Base-by-base conservation (phyloP, 768 basidiomycete genomes). In the Psilocybe tampanensis region DNA sequence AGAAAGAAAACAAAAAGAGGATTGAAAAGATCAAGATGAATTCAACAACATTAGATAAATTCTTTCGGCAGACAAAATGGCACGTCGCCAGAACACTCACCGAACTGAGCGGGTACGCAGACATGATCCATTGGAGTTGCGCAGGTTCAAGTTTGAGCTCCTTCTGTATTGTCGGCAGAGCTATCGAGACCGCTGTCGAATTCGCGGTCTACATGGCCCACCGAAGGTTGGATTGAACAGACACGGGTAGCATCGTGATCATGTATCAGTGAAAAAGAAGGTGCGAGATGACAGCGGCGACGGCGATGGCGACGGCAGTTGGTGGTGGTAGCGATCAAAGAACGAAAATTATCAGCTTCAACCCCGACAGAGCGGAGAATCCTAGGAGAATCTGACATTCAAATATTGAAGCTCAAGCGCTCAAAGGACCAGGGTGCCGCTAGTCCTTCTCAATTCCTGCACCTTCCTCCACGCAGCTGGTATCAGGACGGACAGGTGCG, bases 81-180 rank as follows among this genome's bases (percentile, higher is more conserved):
- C 29, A 29, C 9, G 9, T 29, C 29, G 9, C 29, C 48, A n/a
- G 21, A 32, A 24, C 18, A 56, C 66, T 29, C 43, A 87, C 88
- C 11, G 85, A 86, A 63, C 83, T 88, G 54, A 91, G 68, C 0
- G 89, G 73, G 64, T 86, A 91, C 0, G 86, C 88, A 21, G 86
- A 86, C 8, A 73, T 62, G 17, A 89, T 71, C 89, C 89, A 91
- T 53, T 90, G 84, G 1, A 90, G 73, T 26, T 81, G 72, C 29
- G 77, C 70, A 49, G 86, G 76, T 22, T 72, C 65, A 3, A 88
- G 79, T 17, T 74, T 29, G 47, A 89, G 71, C 17, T 80, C 79
- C 6, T 63, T 67, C 29, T 76, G 78, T n/a, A 87, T 84, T 0
- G 76, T 74, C 2, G 85, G 80, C 1, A 87, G 69, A 1, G 83